These are phyloP conservation scores for Mikania micrantha DNA, from an alignment of 129 eudicot species.

Conservation along the genomic window DNA sequence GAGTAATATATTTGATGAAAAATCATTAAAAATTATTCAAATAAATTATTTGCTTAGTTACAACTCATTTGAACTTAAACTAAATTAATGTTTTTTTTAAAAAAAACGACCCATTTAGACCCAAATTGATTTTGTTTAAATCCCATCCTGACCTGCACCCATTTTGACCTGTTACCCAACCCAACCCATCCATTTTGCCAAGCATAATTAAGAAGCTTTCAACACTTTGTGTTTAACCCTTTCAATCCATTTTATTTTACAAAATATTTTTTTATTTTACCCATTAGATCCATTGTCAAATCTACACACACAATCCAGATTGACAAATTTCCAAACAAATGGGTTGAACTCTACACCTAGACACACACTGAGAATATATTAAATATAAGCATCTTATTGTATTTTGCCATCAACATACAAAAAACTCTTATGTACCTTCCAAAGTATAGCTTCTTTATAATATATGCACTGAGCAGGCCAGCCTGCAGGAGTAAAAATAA, in stretches of 20 bases:
- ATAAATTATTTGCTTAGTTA: too few species aligned
- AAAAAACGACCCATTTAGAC: too few species aligned
- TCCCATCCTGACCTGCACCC: too few species aligned
- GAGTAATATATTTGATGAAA: too few species aligned
- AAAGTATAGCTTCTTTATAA: slow-evolving; percentile 61
- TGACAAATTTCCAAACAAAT: neutral
- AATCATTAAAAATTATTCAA: too few species aligned
- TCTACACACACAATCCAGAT: neutral
- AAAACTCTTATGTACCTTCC: slow-evolving; percentile 43
- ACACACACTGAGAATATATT: neutral
- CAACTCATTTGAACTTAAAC: too few species aligned
- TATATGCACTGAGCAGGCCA: slow-evolving; percentile 65
- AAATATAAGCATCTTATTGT: neutral
- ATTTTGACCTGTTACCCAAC: too few species aligned
- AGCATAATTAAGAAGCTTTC: neutral
- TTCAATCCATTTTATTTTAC: neutral
- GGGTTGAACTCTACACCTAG: neutral
- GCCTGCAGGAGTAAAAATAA: slow-evolving; percentile 36
- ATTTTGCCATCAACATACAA: neutral
- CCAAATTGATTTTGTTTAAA: too few species aligned
- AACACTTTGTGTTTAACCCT: neutral
- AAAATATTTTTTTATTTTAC: neutral
- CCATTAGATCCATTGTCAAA: neutral
- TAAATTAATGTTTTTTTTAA: too few species aligned
- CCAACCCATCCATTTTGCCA: too few species aligned